phyloP scores from a whole-genome alignment of 179 eudicot genomes.

The Nepenthes alata region DNA sequence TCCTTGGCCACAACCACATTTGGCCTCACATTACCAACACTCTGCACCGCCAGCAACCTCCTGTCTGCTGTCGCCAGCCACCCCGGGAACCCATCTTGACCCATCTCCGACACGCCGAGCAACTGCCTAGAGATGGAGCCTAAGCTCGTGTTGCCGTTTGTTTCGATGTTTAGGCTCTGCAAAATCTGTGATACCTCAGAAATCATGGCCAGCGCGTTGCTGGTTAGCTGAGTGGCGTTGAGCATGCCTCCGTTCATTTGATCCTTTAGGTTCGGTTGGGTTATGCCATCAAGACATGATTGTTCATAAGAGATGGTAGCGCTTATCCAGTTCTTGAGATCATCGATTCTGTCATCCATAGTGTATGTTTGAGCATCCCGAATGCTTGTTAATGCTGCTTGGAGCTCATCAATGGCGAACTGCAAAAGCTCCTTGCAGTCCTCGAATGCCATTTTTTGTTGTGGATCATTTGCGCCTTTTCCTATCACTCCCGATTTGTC shows the following conservation, averaged over 20 bases:
- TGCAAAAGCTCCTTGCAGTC: slow-evolving; percentile 45
- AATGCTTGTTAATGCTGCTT: slow-evolving; percentile 14
- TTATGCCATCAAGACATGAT: slow-evolving; percentile 44
- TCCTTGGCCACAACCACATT: slow-evolving; percentile 55
- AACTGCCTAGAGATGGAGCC: neutral
- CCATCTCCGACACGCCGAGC: slow-evolving; percentile 9
- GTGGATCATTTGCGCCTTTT: slow-evolving; percentile 9
- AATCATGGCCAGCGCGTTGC: slow-evolving; percentile 44
- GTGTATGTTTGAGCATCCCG: slow-evolving; percentile 6
- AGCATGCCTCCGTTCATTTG: slow-evolving; percentile 18
- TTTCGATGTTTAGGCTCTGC: neutral
- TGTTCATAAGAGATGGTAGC: slow-evolving; percentile 45
- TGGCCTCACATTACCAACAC: slow-evolving; percentile 18
- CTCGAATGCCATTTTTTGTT: slow-evolving; percentile 29
- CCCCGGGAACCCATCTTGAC: slow-evolving; percentile 22
- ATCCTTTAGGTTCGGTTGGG: slow-evolving; percentile 17
- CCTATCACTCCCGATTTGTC: slow-evolving; percentile 9
- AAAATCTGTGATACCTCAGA: slow-evolving; percentile 20
- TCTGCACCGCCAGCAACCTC: slow-evolving; percentile 20
- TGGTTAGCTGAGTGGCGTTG: slow-evolving; percentile 31
- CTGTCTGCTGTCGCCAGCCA: slow-evolving; percentile 47
- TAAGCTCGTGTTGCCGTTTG: neutral
- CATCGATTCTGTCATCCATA: slow-evolving; percentile 14
- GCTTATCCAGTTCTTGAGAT: slow-evolving; percentile 51
- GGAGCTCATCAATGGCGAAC: slow-evolving; percentile 39